Conservation (phyloP, 116 monocot genomes). For the Trichopus zeylanicus region DNA sequence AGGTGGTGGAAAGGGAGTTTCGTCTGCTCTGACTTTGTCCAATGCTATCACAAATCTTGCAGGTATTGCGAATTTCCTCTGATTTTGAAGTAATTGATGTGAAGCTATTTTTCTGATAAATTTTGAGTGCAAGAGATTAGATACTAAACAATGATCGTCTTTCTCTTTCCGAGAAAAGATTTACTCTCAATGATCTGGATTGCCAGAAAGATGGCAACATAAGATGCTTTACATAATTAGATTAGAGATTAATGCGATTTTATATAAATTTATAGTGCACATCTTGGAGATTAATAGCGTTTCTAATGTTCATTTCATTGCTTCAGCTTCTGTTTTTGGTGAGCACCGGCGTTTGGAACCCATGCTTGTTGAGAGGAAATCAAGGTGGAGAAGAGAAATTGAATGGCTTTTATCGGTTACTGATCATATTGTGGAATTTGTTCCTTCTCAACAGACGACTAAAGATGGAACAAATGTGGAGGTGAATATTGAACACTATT, state of each 20-base stretch:
- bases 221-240: no score
- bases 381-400: slow-evolving; percentile 76
- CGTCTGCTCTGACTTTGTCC: slow-evolving; percentile 79
- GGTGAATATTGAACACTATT: slow-evolving; percentile 19
- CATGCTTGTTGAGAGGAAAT: slow-evolving; percentile 57
- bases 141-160: no score
- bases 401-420: slow-evolving; percentile 93
- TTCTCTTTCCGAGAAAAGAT: no score
- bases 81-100: no score
- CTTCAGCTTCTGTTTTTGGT: slow-evolving; percentile 80
- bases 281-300: not conserved
- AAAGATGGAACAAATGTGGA: slow-evolving; percentile 83
- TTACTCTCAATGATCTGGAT: no score
- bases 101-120: no score
- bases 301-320: not conserved
- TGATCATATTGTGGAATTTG: slow-evolving; percentile 88
- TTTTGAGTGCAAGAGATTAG: no score
- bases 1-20: slow-evolving; percentile 80
- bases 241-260: no score
- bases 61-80: slow-evolving; percentile 18
- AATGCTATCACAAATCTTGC: slow-evolving; percentile 93
- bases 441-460: slow-evolving; percentile 58
- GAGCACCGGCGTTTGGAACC: slow-evolving; percentile 79
- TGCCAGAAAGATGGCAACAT: no score
- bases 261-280: no score